Evolutionary conservation across 495 filamentous ascomycete genomes (phyloP).

Genomic region (Neurospora sp.): DNA sequence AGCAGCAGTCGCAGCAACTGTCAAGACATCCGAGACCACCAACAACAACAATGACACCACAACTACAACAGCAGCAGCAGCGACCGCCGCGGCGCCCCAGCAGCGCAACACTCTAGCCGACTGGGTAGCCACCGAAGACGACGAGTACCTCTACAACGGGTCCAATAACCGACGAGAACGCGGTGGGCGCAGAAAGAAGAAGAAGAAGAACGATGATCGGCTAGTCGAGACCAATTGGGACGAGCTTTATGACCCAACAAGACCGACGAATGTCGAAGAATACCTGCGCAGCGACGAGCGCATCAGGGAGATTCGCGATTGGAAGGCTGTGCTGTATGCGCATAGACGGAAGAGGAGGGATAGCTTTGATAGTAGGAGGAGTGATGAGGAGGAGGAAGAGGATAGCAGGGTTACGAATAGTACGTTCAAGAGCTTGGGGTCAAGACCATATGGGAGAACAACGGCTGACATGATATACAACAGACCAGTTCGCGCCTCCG

Average conservation of each 20-base stretch:
- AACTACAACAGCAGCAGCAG: slow-evolving; percentile 1
- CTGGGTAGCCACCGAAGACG: slow-evolving; percentile 62
- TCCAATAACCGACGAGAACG: slow-evolving; percentile 31
- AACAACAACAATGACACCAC: neutral
- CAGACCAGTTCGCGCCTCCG: slow-evolving; percentile 66
- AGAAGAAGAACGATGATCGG: slow-evolving; percentile 60
- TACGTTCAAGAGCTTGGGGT: slow-evolving; percentile 14
- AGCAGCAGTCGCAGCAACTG: slow-evolving; percentile 5
- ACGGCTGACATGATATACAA: slow-evolving; percentile 12
- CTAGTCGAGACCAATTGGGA: slow-evolving; percentile 72
- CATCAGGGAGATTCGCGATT: slow-evolving; percentile 67
- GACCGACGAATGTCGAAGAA: slow-evolving; percentile 79
- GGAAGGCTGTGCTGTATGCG: slow-evolving; percentile 77
- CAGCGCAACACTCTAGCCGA: slow-evolving; percentile 68
- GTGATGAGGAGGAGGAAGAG: slow-evolving; percentile 44
- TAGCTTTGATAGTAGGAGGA: slow-evolving; percentile 33
- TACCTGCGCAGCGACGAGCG: slow-evolving; percentile 82
- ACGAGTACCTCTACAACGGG: slow-evolving; percentile 44
- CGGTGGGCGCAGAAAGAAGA: slow-evolving; percentile 69
- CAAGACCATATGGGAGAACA: neutral
- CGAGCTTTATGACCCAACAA: slow-evolving; percentile 78
- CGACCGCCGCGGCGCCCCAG: slow-evolving; percentile 32
- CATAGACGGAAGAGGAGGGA: slow-evolving; percentile 46
- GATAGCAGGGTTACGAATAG: slow-evolving; percentile 41
- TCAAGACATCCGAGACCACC: neutral